Conservation (phyloP, 2,329 filamentous ascomycete genomes). For the Paecilomyces fulvus region DNA sequence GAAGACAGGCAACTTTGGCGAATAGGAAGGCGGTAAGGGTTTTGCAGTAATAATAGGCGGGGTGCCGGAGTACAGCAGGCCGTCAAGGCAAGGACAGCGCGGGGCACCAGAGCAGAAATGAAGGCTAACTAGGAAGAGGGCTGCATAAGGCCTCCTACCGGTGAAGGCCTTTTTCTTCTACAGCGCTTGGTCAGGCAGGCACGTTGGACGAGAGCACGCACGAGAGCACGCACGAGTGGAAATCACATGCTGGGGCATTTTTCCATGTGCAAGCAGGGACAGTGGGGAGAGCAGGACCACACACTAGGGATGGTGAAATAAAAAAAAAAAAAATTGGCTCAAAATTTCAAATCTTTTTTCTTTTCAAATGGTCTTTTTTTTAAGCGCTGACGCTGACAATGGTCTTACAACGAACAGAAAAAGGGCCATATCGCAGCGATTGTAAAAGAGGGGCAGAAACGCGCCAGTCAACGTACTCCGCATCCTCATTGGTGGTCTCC, state of each 20-base stretch:
- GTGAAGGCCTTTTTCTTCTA: no score
- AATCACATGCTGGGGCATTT: not conserved
- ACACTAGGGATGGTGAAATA: no score
- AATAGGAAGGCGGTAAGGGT: not conserved
- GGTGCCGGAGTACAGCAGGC: not conserved
- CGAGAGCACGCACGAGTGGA: not conserved
- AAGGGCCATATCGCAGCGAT: no score
- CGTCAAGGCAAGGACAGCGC: not conserved
- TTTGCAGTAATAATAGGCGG: not conserved
- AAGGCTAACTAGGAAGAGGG: not conserved
- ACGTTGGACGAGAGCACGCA: not conserved
- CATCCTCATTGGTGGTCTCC: not conserved
- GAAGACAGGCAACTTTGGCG: not conserved
- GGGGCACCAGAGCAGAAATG: not conserved
- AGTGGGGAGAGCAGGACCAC: not conserved
- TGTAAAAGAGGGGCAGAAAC: not conserved
- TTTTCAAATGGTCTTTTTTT: no score
- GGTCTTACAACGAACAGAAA: not conserved
- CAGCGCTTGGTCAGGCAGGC: not conserved
- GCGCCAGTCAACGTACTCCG: not conserved
- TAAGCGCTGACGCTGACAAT: no score
- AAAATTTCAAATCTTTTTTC: no score
- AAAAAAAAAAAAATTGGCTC: no score
- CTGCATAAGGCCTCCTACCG: not conserved
- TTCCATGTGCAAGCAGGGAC: not conserved